Conservation (phyloP, 345 rosid species). For the Citrus reticulata region DNA sequence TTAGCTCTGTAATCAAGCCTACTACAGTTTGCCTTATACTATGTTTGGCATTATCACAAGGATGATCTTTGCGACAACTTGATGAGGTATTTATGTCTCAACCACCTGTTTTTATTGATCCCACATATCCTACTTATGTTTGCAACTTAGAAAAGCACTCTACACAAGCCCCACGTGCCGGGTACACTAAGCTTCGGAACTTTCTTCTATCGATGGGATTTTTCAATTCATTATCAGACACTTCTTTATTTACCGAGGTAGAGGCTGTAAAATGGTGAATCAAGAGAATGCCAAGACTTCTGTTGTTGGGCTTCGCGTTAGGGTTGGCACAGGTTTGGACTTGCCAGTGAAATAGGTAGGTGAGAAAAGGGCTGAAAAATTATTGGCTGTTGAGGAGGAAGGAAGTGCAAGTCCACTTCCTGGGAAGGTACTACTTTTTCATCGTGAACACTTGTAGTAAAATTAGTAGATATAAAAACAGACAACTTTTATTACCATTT, state of each 20-base stretch:
- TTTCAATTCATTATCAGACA: neutral
- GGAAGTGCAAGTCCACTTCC: slow-evolving; percentile 15
- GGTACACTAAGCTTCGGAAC: neutral
- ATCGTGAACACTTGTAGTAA: neutral
- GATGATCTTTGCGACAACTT: neutral
- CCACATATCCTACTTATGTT: neutral
- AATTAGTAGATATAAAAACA: neutral
- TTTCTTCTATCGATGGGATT: neutral
- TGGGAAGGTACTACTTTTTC: slow-evolving; percentile 30
- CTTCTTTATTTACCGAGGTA: slow-evolving; percentile 16
- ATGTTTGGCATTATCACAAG: neutral
- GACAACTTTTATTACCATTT: neutral
- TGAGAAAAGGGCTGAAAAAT: slow-evolving; percentile 36
- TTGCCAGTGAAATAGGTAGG: slow-evolving; percentile 15
- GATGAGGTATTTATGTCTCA: neutral
- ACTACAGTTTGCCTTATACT: neutral
- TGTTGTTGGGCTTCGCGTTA: slow-evolving; percentile 23
- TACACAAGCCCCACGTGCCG: neutral
- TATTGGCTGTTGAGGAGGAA: neutral
- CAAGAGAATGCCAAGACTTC: slow-evolving; percentile 30
- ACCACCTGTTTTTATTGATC: neutral
- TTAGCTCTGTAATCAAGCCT: neutral
- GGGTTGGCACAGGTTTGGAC: slow-evolving; percentile 24
- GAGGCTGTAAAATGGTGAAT: slow-evolving; percentile 37
- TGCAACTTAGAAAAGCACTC: neutral